Percentiles rank a stretch among this genome's conserved stretches.
Conservation (phyloP, 1,284 basidiomycete species). For the Apiotrichum laibachii region DNA sequence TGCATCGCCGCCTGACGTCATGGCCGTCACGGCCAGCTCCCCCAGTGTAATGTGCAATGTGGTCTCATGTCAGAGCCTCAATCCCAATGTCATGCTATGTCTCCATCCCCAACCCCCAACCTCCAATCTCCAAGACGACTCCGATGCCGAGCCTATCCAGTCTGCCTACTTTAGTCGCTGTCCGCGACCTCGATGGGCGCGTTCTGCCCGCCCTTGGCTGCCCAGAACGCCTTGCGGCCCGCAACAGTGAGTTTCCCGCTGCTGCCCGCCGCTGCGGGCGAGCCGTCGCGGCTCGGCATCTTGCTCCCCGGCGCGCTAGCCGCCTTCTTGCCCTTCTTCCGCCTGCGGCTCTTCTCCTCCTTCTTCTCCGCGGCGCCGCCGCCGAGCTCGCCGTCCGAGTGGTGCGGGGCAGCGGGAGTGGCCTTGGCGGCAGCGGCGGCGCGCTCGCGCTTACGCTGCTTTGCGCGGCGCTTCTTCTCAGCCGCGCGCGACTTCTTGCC, state of each 20-base stretch:
- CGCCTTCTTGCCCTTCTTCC: not conserved
- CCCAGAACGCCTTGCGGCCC: slow-evolving; percentile 20
- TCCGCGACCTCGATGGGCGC: not conserved
- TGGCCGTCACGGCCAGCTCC: too few relatives aligned
- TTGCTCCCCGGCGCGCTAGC: not conserved
- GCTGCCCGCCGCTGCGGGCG: not conserved
- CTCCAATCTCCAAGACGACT: too few relatives aligned
- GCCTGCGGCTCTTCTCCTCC: not conserved
- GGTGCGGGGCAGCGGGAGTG: not conserved
- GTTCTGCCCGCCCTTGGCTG: slow-evolving; percentile 5
- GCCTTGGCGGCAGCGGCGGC: not conserved
- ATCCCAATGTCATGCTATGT: too few relatives aligned
- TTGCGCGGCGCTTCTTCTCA: too few relatives aligned
- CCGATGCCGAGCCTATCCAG: not conserved
- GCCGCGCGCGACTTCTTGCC: not conserved
- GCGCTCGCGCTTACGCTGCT: not conserved
- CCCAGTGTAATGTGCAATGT: too few relatives aligned
- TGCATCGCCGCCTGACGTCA: too few relatives aligned
- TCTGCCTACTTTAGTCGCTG: not conserved
- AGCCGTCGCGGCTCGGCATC: not conserved
- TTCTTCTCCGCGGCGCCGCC: too few relatives aligned
- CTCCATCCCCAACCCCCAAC: too few relatives aligned
- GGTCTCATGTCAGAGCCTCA: too few relatives aligned
- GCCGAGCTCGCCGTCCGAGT: not conserved
- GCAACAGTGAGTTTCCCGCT: not conserved